These are phyloP conservation scores for Gossypium thurberi DNA, from an alignment of 345 rosid species.

Conservation along the genomic window DNA sequence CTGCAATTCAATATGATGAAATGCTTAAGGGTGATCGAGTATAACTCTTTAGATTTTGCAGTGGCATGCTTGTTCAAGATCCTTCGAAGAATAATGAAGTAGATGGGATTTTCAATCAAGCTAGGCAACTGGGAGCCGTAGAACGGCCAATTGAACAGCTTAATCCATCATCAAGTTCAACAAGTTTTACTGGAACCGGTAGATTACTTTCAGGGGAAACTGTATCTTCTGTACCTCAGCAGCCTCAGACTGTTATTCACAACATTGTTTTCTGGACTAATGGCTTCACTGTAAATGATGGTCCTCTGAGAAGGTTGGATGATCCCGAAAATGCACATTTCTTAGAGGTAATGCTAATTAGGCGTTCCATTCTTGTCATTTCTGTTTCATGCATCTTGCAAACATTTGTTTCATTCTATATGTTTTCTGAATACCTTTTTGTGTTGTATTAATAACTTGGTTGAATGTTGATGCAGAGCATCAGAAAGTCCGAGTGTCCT, in stretches of 20 bases:
- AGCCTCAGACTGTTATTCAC: slow-evolving; percentile 66
- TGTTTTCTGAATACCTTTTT: not conserved
- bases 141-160: slow-evolving; percentile 66
- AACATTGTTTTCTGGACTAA: slow-evolving; percentile 81
- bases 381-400: not conserved
- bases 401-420: not conserved
- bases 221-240: slow-evolving; percentile 63
- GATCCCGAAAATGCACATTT: slow-evolving; percentile 91
- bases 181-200: slow-evolving; percentile 77
- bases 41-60: slow-evolving; percentile 24
- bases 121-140: slow-evolving; percentile 62
- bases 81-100: not conserved
- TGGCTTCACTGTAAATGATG: slow-evolving; percentile 88
- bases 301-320: slow-evolving; percentile 79
- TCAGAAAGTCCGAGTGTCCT: slow-evolving; percentile 90
- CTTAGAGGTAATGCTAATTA: slow-evolving; percentile 50
- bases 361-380: not conserved
- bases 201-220: slow-evolving; percentile 80
- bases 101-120: slow-evolving; percentile 3
- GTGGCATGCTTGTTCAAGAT: slow-evolving; percentile 91
- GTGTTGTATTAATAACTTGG: slow-evolving; percentile 1
- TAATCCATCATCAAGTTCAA: slow-evolving; percentile 62
- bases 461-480: slow-evolving; percentile 49
- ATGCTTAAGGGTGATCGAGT: not conserved
- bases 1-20: not conserved